These are phyloP conservation scores for Arachis stenosperma DNA, from an alignment of 306 rosid genomes.

Conservation along the genomic window DNA sequence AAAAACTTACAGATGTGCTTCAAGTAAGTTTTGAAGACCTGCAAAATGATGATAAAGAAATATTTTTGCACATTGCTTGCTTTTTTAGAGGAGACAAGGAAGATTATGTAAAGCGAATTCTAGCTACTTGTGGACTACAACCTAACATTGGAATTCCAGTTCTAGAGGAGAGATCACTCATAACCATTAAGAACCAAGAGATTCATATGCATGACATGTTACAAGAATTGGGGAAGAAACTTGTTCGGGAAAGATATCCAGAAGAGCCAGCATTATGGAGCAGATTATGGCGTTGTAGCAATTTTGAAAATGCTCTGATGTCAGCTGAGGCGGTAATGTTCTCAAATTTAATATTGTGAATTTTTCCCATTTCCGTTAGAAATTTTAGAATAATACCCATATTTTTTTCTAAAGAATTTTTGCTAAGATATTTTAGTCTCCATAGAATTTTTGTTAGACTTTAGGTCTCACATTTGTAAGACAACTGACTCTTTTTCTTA, in stretches of 20 bases:
- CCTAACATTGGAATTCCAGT: neutral
- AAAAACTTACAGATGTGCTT: neutral
- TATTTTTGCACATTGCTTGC: neutral
- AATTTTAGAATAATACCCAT: too few species aligned
- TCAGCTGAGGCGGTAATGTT: neutral
- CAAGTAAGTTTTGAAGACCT: neutral
- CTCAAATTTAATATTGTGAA: too few species aligned
- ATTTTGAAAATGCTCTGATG: neutral
- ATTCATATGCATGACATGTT: neutral
- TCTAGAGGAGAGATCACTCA: neutral
- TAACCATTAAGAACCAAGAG: neutral
- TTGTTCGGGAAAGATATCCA: neutral
- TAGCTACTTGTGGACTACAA: neutral
- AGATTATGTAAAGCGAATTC: neutral
- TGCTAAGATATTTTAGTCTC: too few species aligned
- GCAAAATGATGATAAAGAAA: neutral
- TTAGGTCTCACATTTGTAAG: too few species aligned
- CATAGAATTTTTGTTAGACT: too few species aligned
- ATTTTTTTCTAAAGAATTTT: too few species aligned
- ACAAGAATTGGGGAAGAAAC: neutral
- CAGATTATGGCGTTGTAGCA: neutral
- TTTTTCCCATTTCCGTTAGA: too few species aligned
- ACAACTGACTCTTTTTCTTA: too few species aligned
- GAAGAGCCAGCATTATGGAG: neutral
- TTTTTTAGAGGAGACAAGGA: neutral